phyloP scores from a whole-genome alignment of 441 rosid genomes.

The Kokia cookei region DNA sequence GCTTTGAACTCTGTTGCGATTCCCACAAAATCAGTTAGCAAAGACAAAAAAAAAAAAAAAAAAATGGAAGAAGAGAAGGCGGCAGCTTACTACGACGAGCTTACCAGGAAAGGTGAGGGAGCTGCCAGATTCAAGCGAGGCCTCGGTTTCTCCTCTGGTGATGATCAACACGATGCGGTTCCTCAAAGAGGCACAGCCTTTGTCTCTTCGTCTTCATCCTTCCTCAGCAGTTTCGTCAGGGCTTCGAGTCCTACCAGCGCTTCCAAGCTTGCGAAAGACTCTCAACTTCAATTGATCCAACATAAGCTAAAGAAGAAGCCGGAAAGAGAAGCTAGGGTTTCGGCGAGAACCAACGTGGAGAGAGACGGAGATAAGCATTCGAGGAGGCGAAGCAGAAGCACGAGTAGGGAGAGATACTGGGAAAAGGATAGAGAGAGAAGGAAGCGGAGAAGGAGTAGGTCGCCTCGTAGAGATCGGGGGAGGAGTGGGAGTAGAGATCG shows the following conservation, averaged over 20 bases:
- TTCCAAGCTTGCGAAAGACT: conserved; percentile 41
- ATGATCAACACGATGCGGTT: conserved; percentile 14
- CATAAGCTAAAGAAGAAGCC: conserved; percentile 67
- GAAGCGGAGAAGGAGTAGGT: conserved; percentile 34
- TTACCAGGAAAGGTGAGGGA: conserved; percentile 82
- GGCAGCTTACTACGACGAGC: conserved; percentile 89
- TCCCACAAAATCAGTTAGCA: background rate
- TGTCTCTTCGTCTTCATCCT: conserved; percentile 52
- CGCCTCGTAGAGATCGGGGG: conserved; percentile 32
- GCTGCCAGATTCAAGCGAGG: conserved; percentile 98
- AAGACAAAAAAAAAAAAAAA: background rate
- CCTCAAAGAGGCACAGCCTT: conserved; percentile 49
- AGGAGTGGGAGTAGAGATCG: conserved; percentile 27
- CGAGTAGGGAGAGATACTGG: conserved; percentile 15
- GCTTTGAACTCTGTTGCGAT: background rate
- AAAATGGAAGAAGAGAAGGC: conserved; percentile 91
- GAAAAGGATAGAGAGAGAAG: conserved; percentile 19
- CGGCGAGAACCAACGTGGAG: conserved; percentile 29
- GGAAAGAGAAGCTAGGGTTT: conserved; percentile 24
- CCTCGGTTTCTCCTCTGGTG: conserved; percentile 63
- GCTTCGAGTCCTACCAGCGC: conserved; percentile 55
- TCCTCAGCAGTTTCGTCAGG: conserved; percentile 59
- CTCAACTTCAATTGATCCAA: conserved; percentile 62
- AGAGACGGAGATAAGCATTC: conserved; percentile 23
- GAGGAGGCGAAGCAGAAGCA: conserved; percentile 31